A percentile compares a stretch with the other conserved stretches of the same genome.
phyloP scores from a whole-genome alignment of 192 early-diverging fungal species.

The Backusella parvicylindrica region DNA sequence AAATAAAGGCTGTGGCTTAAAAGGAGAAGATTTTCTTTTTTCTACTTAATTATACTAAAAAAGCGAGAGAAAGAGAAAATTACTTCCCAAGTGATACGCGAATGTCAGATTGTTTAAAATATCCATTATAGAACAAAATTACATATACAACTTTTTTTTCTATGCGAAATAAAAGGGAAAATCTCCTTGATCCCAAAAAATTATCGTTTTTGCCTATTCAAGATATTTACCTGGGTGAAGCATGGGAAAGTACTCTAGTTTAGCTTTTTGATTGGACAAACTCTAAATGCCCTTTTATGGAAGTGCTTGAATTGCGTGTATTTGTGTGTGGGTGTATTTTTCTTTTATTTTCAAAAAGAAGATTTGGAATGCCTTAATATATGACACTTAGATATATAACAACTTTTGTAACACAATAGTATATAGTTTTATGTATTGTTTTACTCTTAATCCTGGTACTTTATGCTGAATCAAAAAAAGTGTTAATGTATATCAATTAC shows the following conservation, averaged over 20 bases:
- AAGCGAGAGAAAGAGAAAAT: neutral
- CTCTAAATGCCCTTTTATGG: neutral
- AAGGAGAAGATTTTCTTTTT: neutral
- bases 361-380: neutral
- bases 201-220: neutral
- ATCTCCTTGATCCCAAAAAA: neutral
- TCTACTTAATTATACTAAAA: neutral
- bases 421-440: neutral
- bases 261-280: neutral
- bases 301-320: neutral
- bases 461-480: neutral
- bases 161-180: neutral
- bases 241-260: neutral
- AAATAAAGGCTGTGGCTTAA: neutral
- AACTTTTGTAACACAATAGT: neutral
- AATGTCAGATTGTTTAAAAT: neutral
- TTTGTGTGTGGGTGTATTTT: neutral
- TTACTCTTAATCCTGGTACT: neutral
- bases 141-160: neutral
- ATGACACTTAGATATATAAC: neutral
- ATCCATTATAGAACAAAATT: neutral
- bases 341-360: neutral
- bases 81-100: neutral
- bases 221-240: neutral
- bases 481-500: neutral